Percentiles rank a stretch among this genome's conserved stretches.
phyloP scores from a whole-genome alignment of 352 stramenopile species.

The Globisporangium nunn region DNA sequence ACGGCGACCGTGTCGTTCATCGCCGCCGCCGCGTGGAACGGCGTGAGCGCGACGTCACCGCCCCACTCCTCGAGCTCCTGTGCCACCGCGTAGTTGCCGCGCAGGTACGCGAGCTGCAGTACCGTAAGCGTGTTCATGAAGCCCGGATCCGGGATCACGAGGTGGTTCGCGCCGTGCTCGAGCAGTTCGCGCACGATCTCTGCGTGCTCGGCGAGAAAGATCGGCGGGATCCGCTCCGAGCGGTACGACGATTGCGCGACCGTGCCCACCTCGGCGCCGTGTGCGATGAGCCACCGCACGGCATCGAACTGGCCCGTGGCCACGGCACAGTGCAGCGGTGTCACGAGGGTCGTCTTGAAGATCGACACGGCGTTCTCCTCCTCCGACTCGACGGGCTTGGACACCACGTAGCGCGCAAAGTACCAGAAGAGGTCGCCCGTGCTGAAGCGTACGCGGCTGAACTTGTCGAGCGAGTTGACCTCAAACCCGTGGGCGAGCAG shows the following conservation, averaged over 20 bases:
- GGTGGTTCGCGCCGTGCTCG: constrained; percentile 50
- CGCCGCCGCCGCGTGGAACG: constrained; percentile 61
- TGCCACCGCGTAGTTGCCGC: constrained; percentile 67
- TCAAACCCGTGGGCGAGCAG: constrained; percentile 48
- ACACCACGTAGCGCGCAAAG: constrained; percentile 67
- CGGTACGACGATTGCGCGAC: constrained; percentile 56
- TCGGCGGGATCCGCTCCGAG: constrained; percentile 61
- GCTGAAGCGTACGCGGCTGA: constrained; percentile 66
- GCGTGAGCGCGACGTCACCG: constrained; percentile 70
- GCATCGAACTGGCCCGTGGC: constrained; percentile 57
- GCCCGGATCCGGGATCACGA: constrained; percentile 64
- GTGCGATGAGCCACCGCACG: constrained; percentile 60
- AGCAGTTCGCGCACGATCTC: constrained; percentile 60
- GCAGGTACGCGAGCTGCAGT: constrained; percentile 70
- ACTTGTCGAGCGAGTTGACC: constrained; percentile 67
- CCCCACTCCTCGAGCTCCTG: constrained; percentile 77
- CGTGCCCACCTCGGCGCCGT: constrained; percentile 45
- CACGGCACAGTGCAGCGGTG: constrained; percentile 73
- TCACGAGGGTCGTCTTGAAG: constrained; percentile 81
- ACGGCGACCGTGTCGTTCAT: constrained; percentile 48
- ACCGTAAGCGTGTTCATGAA: constrained; percentile 78
- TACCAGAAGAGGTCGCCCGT: constrained; percentile 82
- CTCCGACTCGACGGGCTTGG: constrained; percentile 31
- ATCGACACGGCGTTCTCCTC: constrained; percentile 68
- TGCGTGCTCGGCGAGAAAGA: constrained; percentile 68